Base-by-base conservation (phyloP, 192 early-diverging fungal species). In the Umbelopsis sp. region DNA sequence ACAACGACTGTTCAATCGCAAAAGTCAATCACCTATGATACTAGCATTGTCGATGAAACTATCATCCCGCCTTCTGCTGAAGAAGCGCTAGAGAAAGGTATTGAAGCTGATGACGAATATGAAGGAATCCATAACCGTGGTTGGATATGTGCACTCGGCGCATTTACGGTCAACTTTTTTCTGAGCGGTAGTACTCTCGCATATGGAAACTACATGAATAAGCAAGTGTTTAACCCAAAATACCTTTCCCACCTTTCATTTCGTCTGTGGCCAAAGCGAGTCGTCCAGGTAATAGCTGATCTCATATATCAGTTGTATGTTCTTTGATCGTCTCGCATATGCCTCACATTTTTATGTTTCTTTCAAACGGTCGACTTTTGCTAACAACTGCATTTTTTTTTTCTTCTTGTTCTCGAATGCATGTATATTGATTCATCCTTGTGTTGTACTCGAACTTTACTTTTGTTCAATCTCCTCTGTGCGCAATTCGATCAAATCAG, bases 201-300 rank as follows among this genome's bases (percentile, higher is more conserved):
- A 0, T 62, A n/a, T 62, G 56, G 56, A 62, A 62, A 62, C 56
- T 62, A 62, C 17, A 62, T 62, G 56, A 62, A 62, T 62, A 62
- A 62, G 56, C 56, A 62, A 62, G 56, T 62, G 56, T 62, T 62
- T 7, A 62, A 62, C 1, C 26, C 24, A n/a, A 41, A 49, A 49
- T n/a, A 0, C 56, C 56, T 20, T 62, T 26, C 56, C 1, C 31
- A 20, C n/a, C 17, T 14, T 62, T 17, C 34, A 20, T 6, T 29
- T 16, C 26, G 16, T 20, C n/a, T n/a, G 56, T 14, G 2, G 5
- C 0, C 8, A 26, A 10, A 34, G 1, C 20, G 56, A 34, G 12
- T 4, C 24, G 25, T 53, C 52, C 22, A 22, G 25, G 26, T 8
- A 53, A 1, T 9, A 4, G 47, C 47, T 49, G 20, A 49, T 49